A percentile compares a stretch with the other conserved stretches of the same genome.
Evolutionary conservation across 2,329 filamentous ascomycete genomes (phyloP).

Genomic region (Byssoonygena ceratinophila): DNA sequence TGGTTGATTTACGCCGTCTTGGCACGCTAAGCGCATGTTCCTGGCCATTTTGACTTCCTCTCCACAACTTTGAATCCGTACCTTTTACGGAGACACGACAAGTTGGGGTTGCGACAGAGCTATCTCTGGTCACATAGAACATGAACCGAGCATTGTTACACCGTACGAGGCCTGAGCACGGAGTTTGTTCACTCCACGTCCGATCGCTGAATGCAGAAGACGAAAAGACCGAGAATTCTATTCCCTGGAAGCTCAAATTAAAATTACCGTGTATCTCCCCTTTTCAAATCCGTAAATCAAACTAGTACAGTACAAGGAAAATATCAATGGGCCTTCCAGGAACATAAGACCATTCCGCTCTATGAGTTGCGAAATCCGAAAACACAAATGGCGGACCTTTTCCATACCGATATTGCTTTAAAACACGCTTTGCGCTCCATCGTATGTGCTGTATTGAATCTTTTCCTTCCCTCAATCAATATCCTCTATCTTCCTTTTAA

Average conservation of each 20-base stretch:
- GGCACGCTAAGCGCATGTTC: background rate
- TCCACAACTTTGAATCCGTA: background rate
- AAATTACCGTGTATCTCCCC: background rate
- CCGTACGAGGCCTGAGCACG: too few relatives aligned
- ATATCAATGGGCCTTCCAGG: background rate
- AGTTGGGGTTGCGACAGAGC: background rate
- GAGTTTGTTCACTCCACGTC: too few relatives aligned
- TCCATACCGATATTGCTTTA: background rate
- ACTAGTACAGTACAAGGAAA: background rate
- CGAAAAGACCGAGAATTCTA: too few relatives aligned
- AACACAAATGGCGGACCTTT: background rate
- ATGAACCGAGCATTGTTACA: too few relatives aligned
- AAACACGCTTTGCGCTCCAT: background rate
- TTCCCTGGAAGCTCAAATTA: background rate
- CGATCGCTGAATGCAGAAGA: too few relatives aligned
- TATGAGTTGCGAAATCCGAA: background rate
- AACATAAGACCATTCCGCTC: background rate
- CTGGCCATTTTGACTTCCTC: background rate
- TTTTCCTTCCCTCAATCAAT: background rate
- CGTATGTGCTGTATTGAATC: background rate
- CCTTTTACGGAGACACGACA: too few relatives aligned
- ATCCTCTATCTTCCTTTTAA: background rate
- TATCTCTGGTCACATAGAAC: too few relatives aligned
- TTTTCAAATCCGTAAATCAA: background rate
- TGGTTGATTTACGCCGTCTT: conserved; percentile 9